phyloP scores from a whole-genome alignment of 768 basidiomycete species.

The Favolaschia claudopus region DNA sequence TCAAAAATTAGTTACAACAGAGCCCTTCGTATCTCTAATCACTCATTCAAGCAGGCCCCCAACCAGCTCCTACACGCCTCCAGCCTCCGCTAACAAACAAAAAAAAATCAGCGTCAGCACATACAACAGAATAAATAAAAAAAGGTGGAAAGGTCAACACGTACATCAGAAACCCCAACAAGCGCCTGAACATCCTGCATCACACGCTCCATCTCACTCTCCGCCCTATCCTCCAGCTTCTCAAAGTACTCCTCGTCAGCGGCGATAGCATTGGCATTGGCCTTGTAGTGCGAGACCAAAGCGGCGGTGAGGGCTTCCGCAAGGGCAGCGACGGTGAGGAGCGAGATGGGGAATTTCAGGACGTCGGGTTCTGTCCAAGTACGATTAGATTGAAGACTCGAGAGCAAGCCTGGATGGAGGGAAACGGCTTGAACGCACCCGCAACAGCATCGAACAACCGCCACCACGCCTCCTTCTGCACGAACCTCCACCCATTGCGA shows the following conservation, averaged over 20 bases:
- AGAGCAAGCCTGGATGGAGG: neutral
- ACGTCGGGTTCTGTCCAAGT: constrained; percentile 61
- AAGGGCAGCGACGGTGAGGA: constrained; percentile 62
- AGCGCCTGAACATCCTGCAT: constrained; percentile 45
- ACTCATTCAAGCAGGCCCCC: neutral
- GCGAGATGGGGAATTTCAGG: constrained; percentile 57
- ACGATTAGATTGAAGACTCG: too few species aligned
- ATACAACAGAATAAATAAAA: neutral
- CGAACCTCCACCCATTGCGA: constrained; percentile 54
- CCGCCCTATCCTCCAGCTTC: constrained; percentile 31
- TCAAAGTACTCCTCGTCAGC: constrained; percentile 7
- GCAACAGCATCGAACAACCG: constrained; percentile 51
- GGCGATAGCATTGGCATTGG: neutral
- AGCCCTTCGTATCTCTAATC: neutral
- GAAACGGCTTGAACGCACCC: constrained; percentile 40
- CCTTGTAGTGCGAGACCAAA: constrained; percentile 45
- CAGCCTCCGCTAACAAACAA: constrained; percentile 1
- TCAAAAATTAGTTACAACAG: too few species aligned
- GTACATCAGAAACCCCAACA: constrained; percentile 46
- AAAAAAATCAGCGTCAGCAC: neutral
- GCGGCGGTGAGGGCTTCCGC: constrained; percentile 51
- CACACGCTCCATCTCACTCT: constrained; percentile 44
- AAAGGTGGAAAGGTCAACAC: constrained; percentile 3
- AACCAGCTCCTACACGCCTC: constrained; percentile 8
- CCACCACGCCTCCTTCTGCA: constrained; percentile 58